Evolutionary conservation across 768 basidiomycete genomes (phyloP).

Genomic region (Suillus subluteus): DNA sequence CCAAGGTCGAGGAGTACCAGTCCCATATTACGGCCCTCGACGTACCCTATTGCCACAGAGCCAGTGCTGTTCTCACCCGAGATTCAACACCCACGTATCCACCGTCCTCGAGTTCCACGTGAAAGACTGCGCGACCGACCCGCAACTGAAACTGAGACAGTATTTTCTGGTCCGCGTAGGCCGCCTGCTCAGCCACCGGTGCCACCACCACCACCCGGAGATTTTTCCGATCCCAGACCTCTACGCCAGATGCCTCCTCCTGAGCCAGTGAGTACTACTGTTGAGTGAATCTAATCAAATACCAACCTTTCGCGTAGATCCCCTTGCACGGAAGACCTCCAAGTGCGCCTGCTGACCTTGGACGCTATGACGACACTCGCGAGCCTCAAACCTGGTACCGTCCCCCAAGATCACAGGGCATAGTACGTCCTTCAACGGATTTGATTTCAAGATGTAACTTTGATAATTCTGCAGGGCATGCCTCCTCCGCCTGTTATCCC

Average conservation of each 20-base stretch:
- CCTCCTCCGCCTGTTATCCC: constrained; percentile 33
- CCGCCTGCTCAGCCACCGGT: neutral
- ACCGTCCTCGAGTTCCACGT: too few species aligned
- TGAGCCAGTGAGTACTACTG: constrained; percentile 19
- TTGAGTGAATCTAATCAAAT: neutral
- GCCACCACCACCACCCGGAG: constrained; percentile 21
- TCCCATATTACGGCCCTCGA: constrained; percentile 34
- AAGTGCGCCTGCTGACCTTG: constrained; percentile 28
- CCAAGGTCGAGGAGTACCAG: constrained; percentile 46
- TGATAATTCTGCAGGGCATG: constrained; percentile 20
- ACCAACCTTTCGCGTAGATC: neutral
- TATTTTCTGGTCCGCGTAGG: neutral
- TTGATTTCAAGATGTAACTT: constrained; percentile 1
- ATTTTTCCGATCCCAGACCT: neutral
- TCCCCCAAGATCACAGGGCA: constrained; percentile 14
- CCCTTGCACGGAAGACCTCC: constrained; percentile 17
- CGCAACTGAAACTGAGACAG: neutral
- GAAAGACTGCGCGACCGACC: neutral
- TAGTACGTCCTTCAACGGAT: constrained; percentile 18
- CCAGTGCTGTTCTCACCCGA: constrained; percentile 26
- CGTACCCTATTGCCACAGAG: constrained; percentile 31
- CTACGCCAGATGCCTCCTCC: constrained; percentile 26
- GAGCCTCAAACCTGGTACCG: constrained; percentile 29
- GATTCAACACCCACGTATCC: constrained; percentile 13
- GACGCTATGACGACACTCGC: constrained; percentile 19